Base-by-base conservation (phyloP, 805 yeast genomes). In the Wickerhamiella cacticola region DNA sequence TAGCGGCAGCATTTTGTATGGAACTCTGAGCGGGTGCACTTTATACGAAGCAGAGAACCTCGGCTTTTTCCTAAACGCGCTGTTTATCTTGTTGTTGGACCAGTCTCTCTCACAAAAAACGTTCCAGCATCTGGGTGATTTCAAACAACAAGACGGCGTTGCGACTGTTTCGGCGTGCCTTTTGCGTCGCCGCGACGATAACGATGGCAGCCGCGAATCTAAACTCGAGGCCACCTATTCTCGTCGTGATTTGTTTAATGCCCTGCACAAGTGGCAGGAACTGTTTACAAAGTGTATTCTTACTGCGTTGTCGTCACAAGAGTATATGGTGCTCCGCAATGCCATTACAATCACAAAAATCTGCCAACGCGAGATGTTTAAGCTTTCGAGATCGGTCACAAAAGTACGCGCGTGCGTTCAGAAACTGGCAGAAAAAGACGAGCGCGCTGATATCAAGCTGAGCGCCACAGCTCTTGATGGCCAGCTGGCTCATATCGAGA, bases 271-370 rank as follows among this genome's bases (percentile, higher is more conserved):
- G 24, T 47, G 49, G 49, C 24, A 24, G 13, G 9, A 16, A 5
- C 5, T 3, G 23, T 67, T 83, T 6, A 62, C 77, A 12, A 60
- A 63, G 1, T 74, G 72, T 25, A 53, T 79, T 8, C 53, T 61
- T 8, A 53, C 60, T 1, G 68, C 78, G 3, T 63, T 81, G 39
- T 57, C 60, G 16, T 50, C 53, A 5, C 18, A 19, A 3, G 81
- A 80, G 48, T 88, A 86, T 60, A 81, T 83, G 76, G 78, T 82
- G 1, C 72, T 92, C 46, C 75, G 87, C 48, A 88, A 87, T 63
- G 75, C 85, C 2, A 82, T 87, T 50, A 80, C 83, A 1, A 76
- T 85, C 55, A 67, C 87, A 67, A 84, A 80, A 59, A 78, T 77
- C 54, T 13, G 28, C 15, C 16, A 23, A n/a, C 2, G 7, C 5